Evolutionary conservation across 176 grass and related monocot genomes (phyloP).

Genomic region (Eremochloa ophiuroides): DNA sequence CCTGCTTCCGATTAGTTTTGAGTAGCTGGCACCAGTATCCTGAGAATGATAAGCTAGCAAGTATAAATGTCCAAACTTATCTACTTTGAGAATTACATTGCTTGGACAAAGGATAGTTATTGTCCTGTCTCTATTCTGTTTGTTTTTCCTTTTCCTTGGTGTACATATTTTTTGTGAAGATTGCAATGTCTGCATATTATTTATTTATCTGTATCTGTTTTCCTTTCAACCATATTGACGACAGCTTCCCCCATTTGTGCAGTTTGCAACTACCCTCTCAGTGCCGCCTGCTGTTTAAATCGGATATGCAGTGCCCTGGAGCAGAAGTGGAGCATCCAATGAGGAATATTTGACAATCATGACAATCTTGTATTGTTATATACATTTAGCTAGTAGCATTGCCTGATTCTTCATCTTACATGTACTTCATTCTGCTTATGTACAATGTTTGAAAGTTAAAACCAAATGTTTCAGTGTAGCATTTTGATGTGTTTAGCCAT

Average conservation of each 20-base stretch:
- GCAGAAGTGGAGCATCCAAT: conserved; percentile 92
- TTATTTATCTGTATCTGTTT: not conserved
- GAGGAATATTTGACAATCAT: conserved; percentile 16
- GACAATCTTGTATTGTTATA: not conserved
- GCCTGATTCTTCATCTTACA: not conserved
- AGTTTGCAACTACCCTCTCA: conserved; percentile 87
- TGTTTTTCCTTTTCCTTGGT: not conserved
- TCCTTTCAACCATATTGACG: not conserved
- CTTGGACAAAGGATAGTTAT: not conserved
- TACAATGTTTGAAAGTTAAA: not conserved
- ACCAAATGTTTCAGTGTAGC: not conserved
- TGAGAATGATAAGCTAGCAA: not conserved
- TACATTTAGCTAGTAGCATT: not conserved
- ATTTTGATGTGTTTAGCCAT: not conserved
- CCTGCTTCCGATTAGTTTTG: not conserved
- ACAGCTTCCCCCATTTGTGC: conserved; percentile 35
- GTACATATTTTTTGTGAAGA: not conserved
- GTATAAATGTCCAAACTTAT: not conserved
- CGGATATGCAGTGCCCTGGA: conserved; percentile 85
- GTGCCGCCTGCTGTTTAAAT: conserved; percentile 93
- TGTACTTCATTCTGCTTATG: conserved; percentile 9
- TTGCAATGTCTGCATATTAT: not conserved
- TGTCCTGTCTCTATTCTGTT: not conserved
- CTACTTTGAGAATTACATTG: not conserved
- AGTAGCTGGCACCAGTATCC: not conserved